These are phyloP conservation scores for Pseudopithomyces chartarum DNA, from an alignment of 2,329 filamentous ascomycete genomes.

Conservation along the genomic window DNA sequence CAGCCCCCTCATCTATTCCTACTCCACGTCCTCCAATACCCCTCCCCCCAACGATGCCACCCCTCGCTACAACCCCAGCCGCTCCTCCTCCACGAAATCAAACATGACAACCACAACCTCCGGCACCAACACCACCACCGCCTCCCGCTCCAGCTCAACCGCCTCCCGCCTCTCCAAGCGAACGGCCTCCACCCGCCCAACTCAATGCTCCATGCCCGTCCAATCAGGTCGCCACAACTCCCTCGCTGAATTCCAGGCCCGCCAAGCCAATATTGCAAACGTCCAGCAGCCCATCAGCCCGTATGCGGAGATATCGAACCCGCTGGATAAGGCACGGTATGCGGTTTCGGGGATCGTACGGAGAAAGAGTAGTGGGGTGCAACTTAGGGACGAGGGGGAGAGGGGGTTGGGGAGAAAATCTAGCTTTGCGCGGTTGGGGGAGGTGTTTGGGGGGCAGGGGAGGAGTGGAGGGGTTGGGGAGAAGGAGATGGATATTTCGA, in stretches of 20 bases:
- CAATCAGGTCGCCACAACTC: slow-evolving; percentile 6
- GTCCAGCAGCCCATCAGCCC: slow-evolving; percentile 5
- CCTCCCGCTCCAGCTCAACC: neutral
- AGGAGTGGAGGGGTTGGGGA: neutral
- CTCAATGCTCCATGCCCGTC: neutral
- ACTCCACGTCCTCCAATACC: neutral
- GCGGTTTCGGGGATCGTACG: neutral
- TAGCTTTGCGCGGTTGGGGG: neutral
- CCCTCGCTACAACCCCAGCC: neutral
- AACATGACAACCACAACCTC: neutral
- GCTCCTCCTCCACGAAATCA: slow-evolving; percentile 1
- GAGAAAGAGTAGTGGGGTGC: neutral
- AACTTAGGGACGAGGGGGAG: neutral
- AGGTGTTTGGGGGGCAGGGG: neutral
- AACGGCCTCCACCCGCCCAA: neutral
- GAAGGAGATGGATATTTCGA: slow-evolving; percentile 3
- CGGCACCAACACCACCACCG: neutral
- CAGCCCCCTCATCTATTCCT: neutral
- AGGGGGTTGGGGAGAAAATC: neutral
- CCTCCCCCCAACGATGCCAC: neutral
- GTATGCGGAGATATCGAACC: neutral
- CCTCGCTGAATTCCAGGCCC: slow-evolving; percentile 1
- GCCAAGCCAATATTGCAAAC: neutral
- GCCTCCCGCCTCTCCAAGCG: neutral
- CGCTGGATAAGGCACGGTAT: neutral